These are phyloP conservation scores for Ustilago nuda DNA, from an alignment of 1,284 basidiomycete genomes.

Conservation along the genomic window DNA sequence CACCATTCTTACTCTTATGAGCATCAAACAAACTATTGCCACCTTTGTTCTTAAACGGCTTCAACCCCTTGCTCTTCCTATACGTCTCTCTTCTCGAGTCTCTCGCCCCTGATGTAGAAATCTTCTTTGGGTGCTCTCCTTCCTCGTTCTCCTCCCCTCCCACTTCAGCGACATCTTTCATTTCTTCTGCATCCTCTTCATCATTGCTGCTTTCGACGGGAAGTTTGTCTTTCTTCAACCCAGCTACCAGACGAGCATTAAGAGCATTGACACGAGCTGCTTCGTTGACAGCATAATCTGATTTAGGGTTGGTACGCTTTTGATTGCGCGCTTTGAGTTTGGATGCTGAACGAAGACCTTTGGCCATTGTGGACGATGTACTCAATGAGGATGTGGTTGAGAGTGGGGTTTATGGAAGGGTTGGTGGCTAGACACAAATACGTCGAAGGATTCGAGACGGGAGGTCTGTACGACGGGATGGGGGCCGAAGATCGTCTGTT, in stretches of 20 bases:
- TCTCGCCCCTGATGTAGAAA: slow-evolving; percentile 59
- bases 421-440: not conserved
- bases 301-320: slow-evolving; percentile 78
- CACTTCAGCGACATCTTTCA: slow-evolving; percentile 70
- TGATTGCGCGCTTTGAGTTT: slow-evolving; percentile 86
- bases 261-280: slow-evolving; percentile 85
- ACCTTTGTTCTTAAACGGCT: slow-evolving; percentile 55
- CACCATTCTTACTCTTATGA: slow-evolving; percentile 56
- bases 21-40: slow-evolving; percentile 38
- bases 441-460: too few relatives aligned
- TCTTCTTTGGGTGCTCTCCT: slow-evolving; percentile 27
- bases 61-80: slow-evolving; percentile 51
- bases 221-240: slow-evolving; percentile 36
- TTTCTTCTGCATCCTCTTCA: slow-evolving; percentile 71
- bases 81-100: slow-evolving; percentile 61
- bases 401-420: not conserved
- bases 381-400: not conserved
- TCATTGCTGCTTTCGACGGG: slow-evolving; percentile 70
- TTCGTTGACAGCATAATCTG: slow-evolving; percentile 84
- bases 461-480: not conserved
- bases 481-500: not conserved
- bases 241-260: slow-evolving; percentile 75
- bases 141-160: not conserved
- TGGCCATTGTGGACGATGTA: slow-evolving; percentile 77
- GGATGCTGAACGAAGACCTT: slow-evolving; percentile 88